A percentile compares a stretch with the other conserved stretches of the same genome.
Conservation (phyloP, 805 yeast species). For the Saccharomycopsis javanensis region DNA sequence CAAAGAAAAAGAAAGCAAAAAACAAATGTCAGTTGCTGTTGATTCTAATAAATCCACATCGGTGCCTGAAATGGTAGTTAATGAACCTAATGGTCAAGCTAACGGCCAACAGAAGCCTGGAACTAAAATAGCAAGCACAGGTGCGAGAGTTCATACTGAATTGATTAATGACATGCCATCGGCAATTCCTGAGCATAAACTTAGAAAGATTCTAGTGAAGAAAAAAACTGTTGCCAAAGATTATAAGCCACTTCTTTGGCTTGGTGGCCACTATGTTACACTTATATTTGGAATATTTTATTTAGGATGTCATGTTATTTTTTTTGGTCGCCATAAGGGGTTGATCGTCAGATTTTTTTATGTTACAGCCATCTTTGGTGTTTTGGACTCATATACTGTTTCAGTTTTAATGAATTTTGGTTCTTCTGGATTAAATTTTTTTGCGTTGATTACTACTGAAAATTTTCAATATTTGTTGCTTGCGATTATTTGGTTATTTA, state of each 20-base stretch:
- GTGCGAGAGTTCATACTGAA: not conserved
- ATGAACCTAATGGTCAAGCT: too few relatives aligned
- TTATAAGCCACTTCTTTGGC: slow-evolving; percentile 41
- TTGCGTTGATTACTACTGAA: slow-evolving; percentile 58
- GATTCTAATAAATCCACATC: too few relatives aligned
- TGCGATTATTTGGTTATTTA: slow-evolving; percentile 49
- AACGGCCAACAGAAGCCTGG: not conserved
- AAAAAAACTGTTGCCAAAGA: slow-evolving; percentile 30
- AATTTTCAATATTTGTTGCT: slow-evolving; percentile 62
- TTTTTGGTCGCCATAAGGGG: slow-evolving; percentile 25
- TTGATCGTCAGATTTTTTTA: slow-evolving; percentile 44
- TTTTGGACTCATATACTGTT: slow-evolving; percentile 40
- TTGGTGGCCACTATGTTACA: slow-evolving; percentile 43
- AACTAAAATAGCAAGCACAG: not conserved
- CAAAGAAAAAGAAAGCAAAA: too few relatives aligned
- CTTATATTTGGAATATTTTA: slow-evolving; percentile 35
- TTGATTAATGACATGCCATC: not conserved
- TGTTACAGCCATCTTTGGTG: slow-evolving; percentile 47
- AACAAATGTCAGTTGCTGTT: too few relatives aligned
- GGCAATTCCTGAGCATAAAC: not conserved
- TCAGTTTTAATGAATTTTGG: slow-evolving; percentile 53
- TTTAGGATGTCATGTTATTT: slow-evolving; percentile 26
- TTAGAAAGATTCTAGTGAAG: slow-evolving; percentile 25
- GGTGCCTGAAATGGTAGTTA: too few relatives aligned
- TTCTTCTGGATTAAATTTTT: slow-evolving; percentile 48